These are phyloP conservation scores for Stemphylium beticola DNA, from an alignment of 2,329 filamentous ascomycete genomes.

Conservation along the genomic window DNA sequence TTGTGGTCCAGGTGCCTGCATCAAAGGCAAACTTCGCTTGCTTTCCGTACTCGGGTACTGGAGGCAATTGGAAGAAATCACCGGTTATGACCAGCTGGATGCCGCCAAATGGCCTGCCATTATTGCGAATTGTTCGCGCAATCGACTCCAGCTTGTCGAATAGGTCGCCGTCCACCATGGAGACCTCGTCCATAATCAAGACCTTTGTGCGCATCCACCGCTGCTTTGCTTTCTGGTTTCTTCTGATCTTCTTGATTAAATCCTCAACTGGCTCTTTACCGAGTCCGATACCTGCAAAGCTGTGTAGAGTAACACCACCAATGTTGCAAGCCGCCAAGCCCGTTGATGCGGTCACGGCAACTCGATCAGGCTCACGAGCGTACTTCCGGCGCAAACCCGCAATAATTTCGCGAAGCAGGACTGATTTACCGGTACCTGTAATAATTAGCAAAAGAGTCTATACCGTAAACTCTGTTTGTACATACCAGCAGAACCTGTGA, in stretches of 20 bases:
- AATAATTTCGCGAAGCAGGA: slow-evolving; percentile 92
- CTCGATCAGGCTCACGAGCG: slow-evolving; percentile 75
- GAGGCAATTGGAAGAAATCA: slow-evolving; percentile 96
- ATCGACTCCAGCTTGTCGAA: slow-evolving; percentile 96
- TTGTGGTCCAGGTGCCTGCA: slow-evolving; percentile 87
- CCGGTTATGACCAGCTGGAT: slow-evolving; percentile 96
- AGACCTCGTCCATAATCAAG: slow-evolving; percentile 91
- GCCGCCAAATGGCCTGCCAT: slow-evolving; percentile 90
- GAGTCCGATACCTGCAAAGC: slow-evolving; percentile 92
- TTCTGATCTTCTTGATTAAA: slow-evolving; percentile 87
- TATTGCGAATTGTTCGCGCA: slow-evolving; percentile 83
- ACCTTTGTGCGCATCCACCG: slow-evolving; percentile 89
- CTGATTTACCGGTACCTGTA: slow-evolving; percentile 86
- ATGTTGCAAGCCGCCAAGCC: slow-evolving; percentile 97
- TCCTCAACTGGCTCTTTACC: slow-evolving; percentile 85
- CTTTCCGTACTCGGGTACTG: slow-evolving; percentile 79
- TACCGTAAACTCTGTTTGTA: background rate
- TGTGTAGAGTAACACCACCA: slow-evolving; percentile 92
- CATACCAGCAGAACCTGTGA: slow-evolving; percentile 87
- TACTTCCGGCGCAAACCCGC: slow-evolving; percentile 78
- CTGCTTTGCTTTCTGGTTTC: slow-evolving; percentile 84
- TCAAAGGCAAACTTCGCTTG: slow-evolving; percentile 91
- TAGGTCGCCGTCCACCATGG: slow-evolving; percentile 96
- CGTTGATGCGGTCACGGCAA: slow-evolving; percentile 94
- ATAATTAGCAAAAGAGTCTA: slow-evolving; percentile 7